Conservation (phyloP, 306 rosid genomes). For the Potentilla sterilis region DNA sequence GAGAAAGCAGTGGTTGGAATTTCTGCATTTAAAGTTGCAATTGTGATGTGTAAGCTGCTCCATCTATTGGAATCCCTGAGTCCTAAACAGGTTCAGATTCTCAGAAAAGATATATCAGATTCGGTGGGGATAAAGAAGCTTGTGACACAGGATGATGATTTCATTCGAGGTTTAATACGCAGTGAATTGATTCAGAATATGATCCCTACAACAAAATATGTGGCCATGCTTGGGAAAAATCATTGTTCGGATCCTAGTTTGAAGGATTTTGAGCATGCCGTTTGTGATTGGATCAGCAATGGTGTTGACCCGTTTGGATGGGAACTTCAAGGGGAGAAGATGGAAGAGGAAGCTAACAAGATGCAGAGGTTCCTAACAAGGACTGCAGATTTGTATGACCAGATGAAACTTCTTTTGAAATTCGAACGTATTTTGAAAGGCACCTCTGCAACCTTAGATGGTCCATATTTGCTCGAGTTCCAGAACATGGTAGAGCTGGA, state of each 20-base stretch:
- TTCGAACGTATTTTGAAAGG: conserved; percentile 69
- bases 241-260: not conserved
- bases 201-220: not conserved
- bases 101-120: conserved; percentile 66
- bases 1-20: conserved; percentile 65
- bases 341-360: conserved; percentile 76
- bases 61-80: conserved; percentile 71
- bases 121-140: conserved; percentile 64
- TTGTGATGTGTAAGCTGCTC: conserved; percentile 83
- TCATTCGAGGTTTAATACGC: not conserved
- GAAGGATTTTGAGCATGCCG: conserved; percentile 43
- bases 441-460: conserved; percentile 39
- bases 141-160: not conserved
- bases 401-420: conserved; percentile 77
- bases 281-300: conserved; percentile 40
- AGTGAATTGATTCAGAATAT: not conserved
- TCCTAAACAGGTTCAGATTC: conserved; percentile 47
- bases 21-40: conserved; percentile 86
- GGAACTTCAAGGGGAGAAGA: conserved; percentile 56
- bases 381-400: conserved; percentile 70
- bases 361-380: conserved; percentile 68
- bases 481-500: conserved; percentile 75
- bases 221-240: not conserved
- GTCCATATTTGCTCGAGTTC: conserved; percentile 51
- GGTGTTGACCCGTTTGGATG: conserved; percentile 65